phyloP scores from a whole-genome alignment of 805 yeast species.

The Tetrapisispora arboricola region DNA sequence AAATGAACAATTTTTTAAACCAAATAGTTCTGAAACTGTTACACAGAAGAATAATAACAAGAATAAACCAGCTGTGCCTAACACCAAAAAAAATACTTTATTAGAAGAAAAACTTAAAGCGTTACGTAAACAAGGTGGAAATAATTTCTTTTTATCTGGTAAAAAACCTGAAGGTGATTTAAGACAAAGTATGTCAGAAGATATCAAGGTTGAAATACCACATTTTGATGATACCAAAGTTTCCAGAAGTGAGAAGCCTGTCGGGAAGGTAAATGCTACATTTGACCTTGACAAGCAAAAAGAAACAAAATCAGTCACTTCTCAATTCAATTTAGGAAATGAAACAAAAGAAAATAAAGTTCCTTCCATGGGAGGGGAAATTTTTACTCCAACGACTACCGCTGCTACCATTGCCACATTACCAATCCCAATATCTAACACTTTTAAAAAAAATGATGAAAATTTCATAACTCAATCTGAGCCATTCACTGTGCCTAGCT shows the following conservation, averaged over 20 bases:
- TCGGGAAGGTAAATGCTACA: no score
- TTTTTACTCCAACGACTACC: no score
- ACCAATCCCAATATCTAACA: neutral
- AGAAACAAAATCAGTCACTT: no score
- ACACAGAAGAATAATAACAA: no score
- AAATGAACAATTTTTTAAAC: neutral
- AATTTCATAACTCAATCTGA: neutral
- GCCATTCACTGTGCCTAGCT: no score
- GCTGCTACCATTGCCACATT: no score
- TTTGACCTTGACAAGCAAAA: no score
- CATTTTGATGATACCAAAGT: neutral
- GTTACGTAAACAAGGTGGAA: conserved; percentile 3
- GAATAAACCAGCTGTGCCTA: neutral
- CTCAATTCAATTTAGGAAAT: no score
- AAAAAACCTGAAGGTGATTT: neutral
- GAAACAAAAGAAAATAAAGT: no score
- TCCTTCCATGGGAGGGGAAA: no score
- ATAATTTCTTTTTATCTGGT: neutral
- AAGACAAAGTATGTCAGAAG: neutral
- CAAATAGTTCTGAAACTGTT: no score
- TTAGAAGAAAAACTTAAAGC: conserved; percentile 2
- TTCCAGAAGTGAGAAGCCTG: no score
- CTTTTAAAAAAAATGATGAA: neutral
- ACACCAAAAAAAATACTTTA: neutral
- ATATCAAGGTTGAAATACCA: neutral